Evolutionary conservation across 2,329 filamentous ascomycete genomes (phyloP).

Genomic region (Pleoardoris graminearum): DNA sequence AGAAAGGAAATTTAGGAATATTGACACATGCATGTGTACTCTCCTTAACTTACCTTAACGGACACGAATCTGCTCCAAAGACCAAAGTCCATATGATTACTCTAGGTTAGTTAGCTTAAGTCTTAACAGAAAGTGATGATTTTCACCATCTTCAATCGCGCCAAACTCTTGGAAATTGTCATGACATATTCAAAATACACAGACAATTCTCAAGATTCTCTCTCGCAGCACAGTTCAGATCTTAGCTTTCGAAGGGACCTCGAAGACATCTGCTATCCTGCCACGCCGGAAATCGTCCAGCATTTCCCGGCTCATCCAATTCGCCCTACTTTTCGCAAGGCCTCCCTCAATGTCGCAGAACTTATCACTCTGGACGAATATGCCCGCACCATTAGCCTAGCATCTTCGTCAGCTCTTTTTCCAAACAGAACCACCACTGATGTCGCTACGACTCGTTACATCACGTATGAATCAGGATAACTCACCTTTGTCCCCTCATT

Average conservation of each 20-base stretch:
- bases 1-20: too few species aligned
- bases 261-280: conserved; percentile 40
- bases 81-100: too few species aligned
- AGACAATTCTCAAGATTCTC: too few species aligned
- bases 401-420: background rate
- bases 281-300: conserved; percentile 54
- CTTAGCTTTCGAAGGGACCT: conserved; percentile 25
- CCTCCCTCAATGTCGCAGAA: conserved; percentile 52
- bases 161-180: too few species aligned
- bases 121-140: too few species aligned
- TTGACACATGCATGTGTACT: too few species aligned
- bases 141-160: too few species aligned
- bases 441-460: background rate
- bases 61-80: too few species aligned
- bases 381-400: conserved; percentile 50
- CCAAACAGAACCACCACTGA: background rate
- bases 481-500: conserved; percentile 43
- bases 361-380: conserved; percentile 51
- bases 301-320: conserved; percentile 58
- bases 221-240: conserved; percentile 17
- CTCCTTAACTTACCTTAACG: too few species aligned
- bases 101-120: too few species aligned
- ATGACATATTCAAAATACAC: too few species aligned
- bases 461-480: background rate
- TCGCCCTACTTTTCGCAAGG: conserved; percentile 49